A percentile compares a stretch with the other conserved stretches of the same genome.
Conservation (phyloP, 768 basidiomycete species). For the Suillus ampliporus region DNA sequence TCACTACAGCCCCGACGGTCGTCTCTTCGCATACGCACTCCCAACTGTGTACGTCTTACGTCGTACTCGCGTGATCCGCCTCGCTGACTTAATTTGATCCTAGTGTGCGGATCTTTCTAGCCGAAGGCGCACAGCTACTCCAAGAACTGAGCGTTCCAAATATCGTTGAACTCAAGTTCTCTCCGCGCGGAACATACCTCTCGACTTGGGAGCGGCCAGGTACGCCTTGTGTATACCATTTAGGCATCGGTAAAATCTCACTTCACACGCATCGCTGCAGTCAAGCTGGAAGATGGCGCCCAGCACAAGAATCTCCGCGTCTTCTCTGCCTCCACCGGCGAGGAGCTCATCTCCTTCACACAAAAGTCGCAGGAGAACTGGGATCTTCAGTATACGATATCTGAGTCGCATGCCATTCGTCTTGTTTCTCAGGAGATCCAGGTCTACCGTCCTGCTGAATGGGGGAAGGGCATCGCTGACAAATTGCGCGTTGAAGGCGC, state of each 20-base stretch:
- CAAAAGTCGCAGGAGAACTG: slow-evolving; percentile 93
- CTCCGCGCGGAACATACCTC: too few species aligned
- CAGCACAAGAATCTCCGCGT: slow-evolving; percentile 95
- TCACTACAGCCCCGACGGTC: slow-evolving; percentile 86
- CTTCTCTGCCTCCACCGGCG: slow-evolving; percentile 84
- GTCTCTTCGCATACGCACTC: slow-evolving; percentile 85
- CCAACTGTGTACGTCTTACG: slow-evolving; percentile 64
- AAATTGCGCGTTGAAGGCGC: slow-evolving; percentile 85
- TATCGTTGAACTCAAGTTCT: too few species aligned
- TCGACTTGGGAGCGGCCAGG: slow-evolving; percentile 28
- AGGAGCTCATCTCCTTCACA: slow-evolving; percentile 82
- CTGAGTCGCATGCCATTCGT: slow-evolving; percentile 84
- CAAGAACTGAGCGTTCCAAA: too few species aligned
- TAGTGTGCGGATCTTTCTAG: slow-evolving; percentile 80
- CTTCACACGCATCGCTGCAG: slow-evolving; percentile 33
- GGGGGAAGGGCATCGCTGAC: slow-evolving; percentile 78
- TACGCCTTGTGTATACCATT: slow-evolving; percentile 41
- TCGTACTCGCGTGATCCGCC: slow-evolving; percentile 18
- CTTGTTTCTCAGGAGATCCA: slow-evolving; percentile 83
- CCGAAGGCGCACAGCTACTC: slow-evolving; percentile 67
- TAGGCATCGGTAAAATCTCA: slow-evolving; percentile 21
- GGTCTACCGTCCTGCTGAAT: slow-evolving; percentile 80
- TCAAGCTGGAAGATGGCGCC: slow-evolving; percentile 86
- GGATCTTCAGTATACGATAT: slow-evolving; percentile 90
- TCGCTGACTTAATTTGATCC: slow-evolving; percentile 22